phyloP scores from a whole-genome alignment of 495 filamentous ascomycete genomes.

The Aspergillus nidulans region DNA sequence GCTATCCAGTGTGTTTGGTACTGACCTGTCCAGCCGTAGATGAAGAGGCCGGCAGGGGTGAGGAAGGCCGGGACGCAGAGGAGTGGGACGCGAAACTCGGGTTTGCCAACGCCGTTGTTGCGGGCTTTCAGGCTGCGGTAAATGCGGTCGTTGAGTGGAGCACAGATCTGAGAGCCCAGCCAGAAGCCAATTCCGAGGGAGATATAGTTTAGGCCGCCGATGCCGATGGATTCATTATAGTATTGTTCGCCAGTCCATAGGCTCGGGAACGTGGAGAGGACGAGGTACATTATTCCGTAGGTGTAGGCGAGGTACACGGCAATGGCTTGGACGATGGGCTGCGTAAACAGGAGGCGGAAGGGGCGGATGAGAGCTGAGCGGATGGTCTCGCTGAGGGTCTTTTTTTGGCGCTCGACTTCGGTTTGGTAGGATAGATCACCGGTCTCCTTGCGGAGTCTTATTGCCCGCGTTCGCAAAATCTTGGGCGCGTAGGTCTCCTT shows the following conservation, averaged over 20 bases:
- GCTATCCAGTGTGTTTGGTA: conserved; percentile 62
- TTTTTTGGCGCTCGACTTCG: conserved; percentile 53
- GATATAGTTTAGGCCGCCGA: conserved; percentile 66
- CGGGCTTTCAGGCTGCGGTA: conserved; percentile 58
- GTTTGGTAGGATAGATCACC: conserved; percentile 59
- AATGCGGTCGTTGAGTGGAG: conserved; percentile 60
- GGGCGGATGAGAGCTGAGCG: conserved; percentile 47
- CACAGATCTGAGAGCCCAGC: conserved; percentile 58
- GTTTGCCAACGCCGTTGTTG: conserved; percentile 52
- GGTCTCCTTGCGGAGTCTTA: conserved; percentile 57
- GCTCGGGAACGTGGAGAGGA: conserved; percentile 62
- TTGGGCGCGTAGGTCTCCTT: conserved; percentile 67
- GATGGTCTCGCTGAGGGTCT: conserved; percentile 39
- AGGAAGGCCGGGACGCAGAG: conserved; percentile 55
- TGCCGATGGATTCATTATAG: conserved; percentile 58
- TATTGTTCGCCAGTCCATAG: conserved; percentile 51
- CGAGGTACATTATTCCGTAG: conserved; percentile 70
- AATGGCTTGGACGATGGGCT: conserved; percentile 56
- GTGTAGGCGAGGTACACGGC: conserved; percentile 63
- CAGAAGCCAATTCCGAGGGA: conserved; percentile 68
- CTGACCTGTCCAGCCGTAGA: conserved; percentile 70
- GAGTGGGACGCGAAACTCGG: conserved; percentile 67
- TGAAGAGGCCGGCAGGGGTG: conserved; percentile 60
- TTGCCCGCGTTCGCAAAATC: conserved; percentile 54
- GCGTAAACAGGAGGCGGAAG: conserved; percentile 55